Conservation (phyloP, 768 basidiomycete species). For the Epithele typhae region DNA sequence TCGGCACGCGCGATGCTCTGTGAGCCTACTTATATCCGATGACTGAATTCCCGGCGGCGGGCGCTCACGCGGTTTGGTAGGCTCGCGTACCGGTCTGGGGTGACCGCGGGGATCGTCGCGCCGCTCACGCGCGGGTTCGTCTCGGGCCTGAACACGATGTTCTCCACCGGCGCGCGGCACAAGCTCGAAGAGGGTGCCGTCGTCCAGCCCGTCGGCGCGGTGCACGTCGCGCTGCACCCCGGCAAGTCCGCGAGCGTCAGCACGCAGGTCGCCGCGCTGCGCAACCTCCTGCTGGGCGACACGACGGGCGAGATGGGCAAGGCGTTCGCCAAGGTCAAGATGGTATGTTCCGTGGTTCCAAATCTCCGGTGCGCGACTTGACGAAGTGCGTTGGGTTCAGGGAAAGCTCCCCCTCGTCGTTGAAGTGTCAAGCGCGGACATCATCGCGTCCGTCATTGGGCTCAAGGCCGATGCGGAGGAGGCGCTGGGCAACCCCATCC, state of each 20-base stretch:
- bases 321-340: slow-evolving; percentile 38
- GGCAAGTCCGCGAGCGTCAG: slow-evolving; percentile 47
- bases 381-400: slow-evolving; percentile 21
- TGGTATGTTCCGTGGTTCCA: slow-evolving; percentile 30
- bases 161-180: slow-evolving; percentile 55
- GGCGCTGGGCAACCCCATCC: slow-evolving; percentile 31
- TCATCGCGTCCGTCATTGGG: slow-evolving; percentile 58
- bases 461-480: slow-evolving; percentile 56
- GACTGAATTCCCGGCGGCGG: no score
- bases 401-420: slow-evolving; percentile 60
- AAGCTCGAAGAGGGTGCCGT: slow-evolving; percentile 60
- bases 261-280: slow-evolving; percentile 61
- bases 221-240: slow-evolving; percentile 62
- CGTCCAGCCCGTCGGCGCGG: slow-evolving; percentile 54
- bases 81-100: slow-evolving; percentile 70
- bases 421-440: slow-evolving; percentile 59
- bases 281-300: slow-evolving; percentile 43
- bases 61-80: slow-evolving; percentile 39
- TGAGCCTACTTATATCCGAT: no score
- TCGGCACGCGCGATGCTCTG: slow-evolving; percentile 56
- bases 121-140: slow-evolving; percentile 56
- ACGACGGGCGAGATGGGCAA: slow-evolving; percentile 37
- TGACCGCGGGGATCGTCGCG: slow-evolving; percentile 63
- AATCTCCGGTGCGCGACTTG: neutral
- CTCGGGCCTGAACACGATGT: slow-evolving; percentile 57